These are phyloP conservation scores for Aspergillus mulundensis DNA, from an alignment of 495 filamentous ascomycete genomes.

Conservation along the genomic window DNA sequence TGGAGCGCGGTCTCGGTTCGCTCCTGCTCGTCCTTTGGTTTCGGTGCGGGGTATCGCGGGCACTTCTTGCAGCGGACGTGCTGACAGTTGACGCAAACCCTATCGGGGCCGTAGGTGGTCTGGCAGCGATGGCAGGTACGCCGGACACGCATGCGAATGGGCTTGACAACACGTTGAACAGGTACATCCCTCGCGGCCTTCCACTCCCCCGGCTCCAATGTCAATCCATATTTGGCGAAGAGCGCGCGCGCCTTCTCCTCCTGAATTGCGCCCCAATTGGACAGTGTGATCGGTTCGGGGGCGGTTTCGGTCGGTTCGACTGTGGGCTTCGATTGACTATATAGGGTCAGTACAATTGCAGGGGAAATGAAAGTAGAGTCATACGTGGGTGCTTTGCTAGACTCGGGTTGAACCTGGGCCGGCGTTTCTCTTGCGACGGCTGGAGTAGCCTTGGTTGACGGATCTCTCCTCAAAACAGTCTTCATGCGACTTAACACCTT, in stretches of 20 bases:
- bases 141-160: conserved; percentile 87
- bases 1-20: conserved; percentile 42
- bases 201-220: conserved; percentile 67
- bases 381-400: conserved; percentile 26
- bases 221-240: conserved; percentile 71
- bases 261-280: conserved; percentile 41
- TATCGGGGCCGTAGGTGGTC: conserved; percentile 65
- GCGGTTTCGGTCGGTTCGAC: conserved; percentile 1
- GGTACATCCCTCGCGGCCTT: conserved; percentile 51
- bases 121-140: conserved; percentile 76
- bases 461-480: conserved; percentile 54
- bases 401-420: neutral
- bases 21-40: conserved; percentile 36
- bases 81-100: conserved; percentile 66
- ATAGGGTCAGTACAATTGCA: conserved; percentile 15
- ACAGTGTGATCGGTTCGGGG: conserved; percentile 24
- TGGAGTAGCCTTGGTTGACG: conserved; percentile 40
- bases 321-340: neutral
- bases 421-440: conserved; percentile 9
- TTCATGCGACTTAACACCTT: conserved; percentile 62
- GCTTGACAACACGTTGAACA: conserved; percentile 74
- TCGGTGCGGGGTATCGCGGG: conserved; percentile 61
- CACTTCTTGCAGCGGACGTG: conserved; percentile 78
- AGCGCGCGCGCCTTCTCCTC: conserved; percentile 67
- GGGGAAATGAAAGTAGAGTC: conserved; percentile 20